phyloP scores from a whole-genome alignment of 2,329 filamentous ascomycete genomes.

The Nigrograna mackinnonii region DNA sequence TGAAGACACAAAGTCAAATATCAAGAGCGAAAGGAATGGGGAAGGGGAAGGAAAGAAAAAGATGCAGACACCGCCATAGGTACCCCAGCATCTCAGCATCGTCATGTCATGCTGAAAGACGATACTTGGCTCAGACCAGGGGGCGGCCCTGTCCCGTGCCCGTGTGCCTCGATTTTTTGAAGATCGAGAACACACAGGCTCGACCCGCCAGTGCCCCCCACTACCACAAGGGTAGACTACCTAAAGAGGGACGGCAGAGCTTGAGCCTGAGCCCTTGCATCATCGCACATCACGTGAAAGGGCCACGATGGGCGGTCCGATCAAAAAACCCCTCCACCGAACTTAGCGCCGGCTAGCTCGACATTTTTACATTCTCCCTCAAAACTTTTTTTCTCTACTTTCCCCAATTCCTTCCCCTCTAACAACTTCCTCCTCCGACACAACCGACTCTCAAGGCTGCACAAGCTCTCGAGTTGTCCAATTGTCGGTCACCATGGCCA shows the following conservation, averaged over 20 bases:
- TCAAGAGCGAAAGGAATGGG: no score
- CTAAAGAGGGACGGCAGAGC: neutral
- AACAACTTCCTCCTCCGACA: conserved; percentile 32
- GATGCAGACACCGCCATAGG: no score
- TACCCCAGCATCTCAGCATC: no score
- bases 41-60: no score
- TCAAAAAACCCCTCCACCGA: conserved; percentile 1
- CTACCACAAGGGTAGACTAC: neutral
- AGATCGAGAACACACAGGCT: no score
- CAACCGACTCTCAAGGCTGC: conserved; percentile 33
- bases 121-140: no score
- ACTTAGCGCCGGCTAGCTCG: conserved; percentile 1
- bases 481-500: conserved; percentile 32
- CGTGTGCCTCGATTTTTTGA: no score
- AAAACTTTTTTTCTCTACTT: conserved; percentile 17
- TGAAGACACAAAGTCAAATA: no score
- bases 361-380: conserved; percentile 6
- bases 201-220: neutral
- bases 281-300: neutral
- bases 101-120: no score
- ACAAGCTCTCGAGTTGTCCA: conserved; percentile 37
- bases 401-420: conserved; percentile 8
- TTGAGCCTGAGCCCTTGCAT: neutral
- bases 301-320: neutral
- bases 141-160: no score